phyloP scores from a whole-genome alignment of 306 rosid species.

The Leucaena leucocephala region DNA sequence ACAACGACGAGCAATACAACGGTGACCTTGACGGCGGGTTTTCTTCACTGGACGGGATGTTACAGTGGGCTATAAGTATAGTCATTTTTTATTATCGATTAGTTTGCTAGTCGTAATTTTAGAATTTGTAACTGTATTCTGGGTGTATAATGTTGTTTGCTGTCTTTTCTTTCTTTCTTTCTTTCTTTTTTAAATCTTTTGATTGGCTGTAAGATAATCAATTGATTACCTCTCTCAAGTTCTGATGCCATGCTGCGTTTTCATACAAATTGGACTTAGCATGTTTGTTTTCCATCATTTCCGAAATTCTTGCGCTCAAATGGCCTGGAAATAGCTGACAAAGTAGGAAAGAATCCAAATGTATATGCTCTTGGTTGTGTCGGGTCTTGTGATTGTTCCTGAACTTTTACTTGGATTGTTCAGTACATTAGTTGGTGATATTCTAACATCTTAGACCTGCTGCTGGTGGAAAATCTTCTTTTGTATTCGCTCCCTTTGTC shows the following conservation, averaged over 20 bases:
- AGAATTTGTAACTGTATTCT: background rate
- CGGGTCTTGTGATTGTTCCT: background rate
- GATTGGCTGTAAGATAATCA: background rate
- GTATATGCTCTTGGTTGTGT: background rate
- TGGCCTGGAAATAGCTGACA: background rate
- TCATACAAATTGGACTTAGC: background rate
- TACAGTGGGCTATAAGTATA: slow-evolving; percentile 90
- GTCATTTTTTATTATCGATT: background rate
- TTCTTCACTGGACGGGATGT: slow-evolving; percentile 83
- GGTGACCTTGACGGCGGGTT: slow-evolving; percentile 76
- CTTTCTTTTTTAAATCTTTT: background rate
- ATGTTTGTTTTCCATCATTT: background rate
- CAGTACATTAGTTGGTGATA: background rate
- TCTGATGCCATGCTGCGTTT: background rate
- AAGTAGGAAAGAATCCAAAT: background rate
- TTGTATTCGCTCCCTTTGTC: background rate
- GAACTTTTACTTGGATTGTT: background rate
- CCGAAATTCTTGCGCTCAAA: background rate
- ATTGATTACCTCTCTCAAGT: background rate
- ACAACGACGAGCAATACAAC: slow-evolving; percentile 24
- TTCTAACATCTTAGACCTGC: background rate
- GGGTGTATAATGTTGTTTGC: background rate
- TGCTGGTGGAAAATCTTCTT: background rate
- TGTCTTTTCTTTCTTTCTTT: background rate
- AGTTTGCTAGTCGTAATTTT: background rate